Evolutionary conservation across 202 grass and related monocot genomes (phyloP).

Genomic region (Brachypodium distachyon): DNA sequence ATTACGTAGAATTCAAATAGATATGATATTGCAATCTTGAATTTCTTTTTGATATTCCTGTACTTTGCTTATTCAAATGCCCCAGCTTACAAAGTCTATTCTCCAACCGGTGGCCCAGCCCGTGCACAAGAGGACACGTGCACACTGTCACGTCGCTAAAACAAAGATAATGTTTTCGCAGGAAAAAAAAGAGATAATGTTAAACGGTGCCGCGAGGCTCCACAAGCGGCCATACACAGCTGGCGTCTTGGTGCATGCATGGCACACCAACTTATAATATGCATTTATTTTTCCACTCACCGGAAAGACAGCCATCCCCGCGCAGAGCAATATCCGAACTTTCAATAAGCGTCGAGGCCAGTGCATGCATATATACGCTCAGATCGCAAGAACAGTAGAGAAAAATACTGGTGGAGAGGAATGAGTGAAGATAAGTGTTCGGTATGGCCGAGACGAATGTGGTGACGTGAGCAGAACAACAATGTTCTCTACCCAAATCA

Average conservation of each 20-base stretch:
- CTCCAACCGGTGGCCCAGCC: too few relatives aligned
- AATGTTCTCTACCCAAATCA: background rate
- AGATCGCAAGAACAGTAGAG: background rate
- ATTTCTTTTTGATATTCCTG: too few relatives aligned
- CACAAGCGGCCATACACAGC: background rate
- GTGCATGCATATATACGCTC: background rate
- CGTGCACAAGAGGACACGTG: too few relatives aligned
- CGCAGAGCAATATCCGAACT: background rate
- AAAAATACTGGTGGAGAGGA: background rate
- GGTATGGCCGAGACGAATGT: background rate
- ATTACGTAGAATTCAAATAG: too few relatives aligned
- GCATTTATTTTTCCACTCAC: background rate
- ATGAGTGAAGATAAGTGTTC: background rate
- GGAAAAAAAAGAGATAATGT: too few relatives aligned
- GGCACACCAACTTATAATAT: too few relatives aligned
- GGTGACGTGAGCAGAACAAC: background rate
- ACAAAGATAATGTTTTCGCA: too few relatives aligned
- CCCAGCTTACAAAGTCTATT: too few relatives aligned
- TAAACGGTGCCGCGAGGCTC: background rate
- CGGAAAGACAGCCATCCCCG: background rate
- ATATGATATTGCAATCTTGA: too few relatives aligned
- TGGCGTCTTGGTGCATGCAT: background rate
- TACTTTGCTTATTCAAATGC: too few relatives aligned
- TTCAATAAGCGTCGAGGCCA: background rate
- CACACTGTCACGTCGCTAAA: background rate